Evolutionary conservation across 2,329 filamentous ascomycete species (phyloP), one percentile per base, ranked within the genome.

Genomic region (Nigrospora oryzae): DNA sequence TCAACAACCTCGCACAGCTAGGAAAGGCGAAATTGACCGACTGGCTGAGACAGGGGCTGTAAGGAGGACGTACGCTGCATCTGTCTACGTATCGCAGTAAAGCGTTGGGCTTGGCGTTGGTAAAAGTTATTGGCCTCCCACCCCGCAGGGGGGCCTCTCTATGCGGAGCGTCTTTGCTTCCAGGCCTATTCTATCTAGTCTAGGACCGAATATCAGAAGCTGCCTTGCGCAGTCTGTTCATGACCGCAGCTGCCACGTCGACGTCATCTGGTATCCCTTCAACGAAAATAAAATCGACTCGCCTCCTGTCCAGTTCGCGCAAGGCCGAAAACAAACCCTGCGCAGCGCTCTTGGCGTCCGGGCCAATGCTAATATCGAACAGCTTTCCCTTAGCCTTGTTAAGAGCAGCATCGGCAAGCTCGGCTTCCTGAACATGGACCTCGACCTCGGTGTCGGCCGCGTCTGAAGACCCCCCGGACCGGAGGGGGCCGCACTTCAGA

Each of bases 1-100:
- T 97, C 64, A 83, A 95, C 67, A 96, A 95, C 69, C 75, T 91
- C 54, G 93, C 90, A 67, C 88, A 95, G 64, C 85, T 96, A 64
- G 91, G 90, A 63, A 94, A 93, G 75, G 84, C 84, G 58, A 91
- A 95, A 68, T 69, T 95, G 61, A 86, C 88, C 38, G 90, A 96
- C 69, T 85, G 89, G 77, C 74, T 96, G 75, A 81, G 91, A 63
- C 88, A 94, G 67, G 86, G 87, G 16, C 66, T 89, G 64, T 89
- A 68, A 74, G 47, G 46, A 46, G 28, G 12, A 17, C 16, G 33
- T n/a, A 38, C 6, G 4, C 37, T 38, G 37, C 13, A 23, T 38
- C 37, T 5, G 12, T 6, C 37, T 11, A 36, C 36, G 31, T 40
- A 16, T 36, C 34, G 34, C 15, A 5, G 49, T 49, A 54, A 51